Conservation (phyloP, 176 grass and related monocot species). For the Carex cristatella region DNA sequence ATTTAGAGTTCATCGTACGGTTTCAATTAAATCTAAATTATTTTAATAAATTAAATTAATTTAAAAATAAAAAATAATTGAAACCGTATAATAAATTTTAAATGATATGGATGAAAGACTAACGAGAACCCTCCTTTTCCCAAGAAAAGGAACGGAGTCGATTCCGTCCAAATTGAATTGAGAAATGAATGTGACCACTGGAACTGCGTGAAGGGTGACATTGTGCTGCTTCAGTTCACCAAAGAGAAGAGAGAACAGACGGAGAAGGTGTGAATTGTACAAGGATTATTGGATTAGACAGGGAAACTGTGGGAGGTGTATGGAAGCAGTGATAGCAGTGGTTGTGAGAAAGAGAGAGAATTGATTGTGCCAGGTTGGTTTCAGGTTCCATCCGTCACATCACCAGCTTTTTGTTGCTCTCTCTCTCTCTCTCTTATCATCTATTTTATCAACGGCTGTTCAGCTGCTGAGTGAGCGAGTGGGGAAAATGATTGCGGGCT, state of each 20-base stretch:
- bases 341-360: conserved; percentile 1
- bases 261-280: background rate
- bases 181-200: background rate
- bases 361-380: conserved; percentile 23
- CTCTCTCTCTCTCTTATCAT: background rate
- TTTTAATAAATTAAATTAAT: no score
- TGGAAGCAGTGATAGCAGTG: background rate
- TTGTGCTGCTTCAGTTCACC: background rate
- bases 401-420: conserved; percentile 1
- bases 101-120: no score
- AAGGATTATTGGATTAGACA: background rate
- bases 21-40: no score
- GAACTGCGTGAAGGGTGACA: background rate
- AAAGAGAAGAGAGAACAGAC: background rate
- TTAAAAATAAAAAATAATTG: no score
- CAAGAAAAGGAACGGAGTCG: no score
- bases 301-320: background rate
- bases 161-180: background rate
- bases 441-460: background rate
- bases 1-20: no score
- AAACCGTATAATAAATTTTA: no score
- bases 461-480: no score
- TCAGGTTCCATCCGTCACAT: conserved; percentile 25
- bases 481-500: no score
- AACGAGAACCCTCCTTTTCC: no score